Percentiles rank a stretch among this genome's conserved stretches.
phyloP scores from a whole-genome alignment of 1,139 yeast genomes.

The Pichia kudriavzevii region DNA sequence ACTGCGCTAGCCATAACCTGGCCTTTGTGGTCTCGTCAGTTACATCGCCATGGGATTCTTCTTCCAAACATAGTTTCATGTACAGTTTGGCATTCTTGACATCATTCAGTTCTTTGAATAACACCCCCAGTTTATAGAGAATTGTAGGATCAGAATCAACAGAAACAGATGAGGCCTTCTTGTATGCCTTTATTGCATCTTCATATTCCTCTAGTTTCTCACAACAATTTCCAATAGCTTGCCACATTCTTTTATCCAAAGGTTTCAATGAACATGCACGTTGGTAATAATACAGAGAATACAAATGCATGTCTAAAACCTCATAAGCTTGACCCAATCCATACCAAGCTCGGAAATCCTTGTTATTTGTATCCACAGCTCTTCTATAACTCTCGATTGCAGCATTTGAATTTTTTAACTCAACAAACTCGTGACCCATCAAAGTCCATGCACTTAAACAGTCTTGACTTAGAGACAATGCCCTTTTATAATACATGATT shows the following conservation, averaged over 20 bases:
- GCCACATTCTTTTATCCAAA: constrained; percentile 92
- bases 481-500: constrained; percentile 85
- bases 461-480: constrained; percentile 69
- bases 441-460: constrained; percentile 94
- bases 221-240: constrained; percentile 85
- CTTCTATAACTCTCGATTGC: constrained; percentile 93
- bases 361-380: constrained; percentile 82
- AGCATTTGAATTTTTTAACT: constrained; percentile 91
- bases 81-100: constrained; percentile 47
- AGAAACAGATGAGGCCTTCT: constrained; percentile 48
- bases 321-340: constrained; percentile 98
- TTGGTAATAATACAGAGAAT: constrained; percentile 88
- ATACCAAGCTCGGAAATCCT: constrained; percentile 97
- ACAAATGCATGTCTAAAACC: constrained; percentile 89
- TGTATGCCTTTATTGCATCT: constrained; percentile 58
- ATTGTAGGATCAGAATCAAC: constrained; percentile 36
- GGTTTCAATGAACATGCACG: constrained; percentile 87
- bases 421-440: constrained; percentile 99
- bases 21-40: constrained; percentile 79
- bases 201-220: constrained; percentile 65
- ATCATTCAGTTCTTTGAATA: constrained; percentile 55
- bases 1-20: constrained; percentile 77
- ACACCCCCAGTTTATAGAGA: constrained; percentile 58
- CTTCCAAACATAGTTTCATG: constrained; percentile 68
- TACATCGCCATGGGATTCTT: constrained; percentile 58